These are phyloP conservation scores for Emmonsiellopsis sp. DNA, from an alignment of 2,329 filamentous ascomycete genomes.

Conservation along the genomic window DNA sequence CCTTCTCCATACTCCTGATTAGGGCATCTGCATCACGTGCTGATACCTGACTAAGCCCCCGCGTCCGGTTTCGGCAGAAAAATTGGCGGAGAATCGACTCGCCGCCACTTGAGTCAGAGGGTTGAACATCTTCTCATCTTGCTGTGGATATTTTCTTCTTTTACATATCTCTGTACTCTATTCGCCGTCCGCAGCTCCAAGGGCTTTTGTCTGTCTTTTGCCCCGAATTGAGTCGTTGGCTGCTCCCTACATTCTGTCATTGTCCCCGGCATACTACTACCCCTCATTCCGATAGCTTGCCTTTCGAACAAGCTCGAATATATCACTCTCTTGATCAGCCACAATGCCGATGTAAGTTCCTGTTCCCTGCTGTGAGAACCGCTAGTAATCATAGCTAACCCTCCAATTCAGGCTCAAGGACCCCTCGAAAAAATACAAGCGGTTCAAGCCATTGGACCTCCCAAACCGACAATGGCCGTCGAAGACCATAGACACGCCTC, in stretches of 20 bases:
- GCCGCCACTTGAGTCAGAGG: too few species aligned
- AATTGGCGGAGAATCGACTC: too few species aligned
- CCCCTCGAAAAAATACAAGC: constrained; percentile 40
- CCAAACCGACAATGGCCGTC: constrained; percentile 64
- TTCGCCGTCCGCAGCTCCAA: too few species aligned
- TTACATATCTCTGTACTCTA: too few species aligned
- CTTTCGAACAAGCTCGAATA: background rate
- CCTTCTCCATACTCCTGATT: too few species aligned
- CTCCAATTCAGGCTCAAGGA: constrained; percentile 34
- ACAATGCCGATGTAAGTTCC: constrained; percentile 15
- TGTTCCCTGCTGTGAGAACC: background rate
- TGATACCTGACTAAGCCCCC: too few species aligned
- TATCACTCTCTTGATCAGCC: background rate
- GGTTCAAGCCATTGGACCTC: constrained; percentile 37
- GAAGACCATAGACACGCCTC: constrained; percentile 72
- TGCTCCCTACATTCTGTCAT: background rate
- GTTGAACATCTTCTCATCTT: too few species aligned
- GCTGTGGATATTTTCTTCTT: too few species aligned
- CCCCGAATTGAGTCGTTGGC: too few species aligned
- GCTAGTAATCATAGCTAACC: constrained; percentile 6
- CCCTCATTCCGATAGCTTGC: background rate
- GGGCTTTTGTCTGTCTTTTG: too few species aligned
- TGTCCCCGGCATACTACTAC: background rate
- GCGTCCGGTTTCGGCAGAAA: too few species aligned
- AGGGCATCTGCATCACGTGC: too few species aligned